Evolutionary conservation across 2,329 filamentous ascomycete species (phyloP), one percentile per base, ranked within the genome.

Genomic region (Trichoderma sp.): DNA sequence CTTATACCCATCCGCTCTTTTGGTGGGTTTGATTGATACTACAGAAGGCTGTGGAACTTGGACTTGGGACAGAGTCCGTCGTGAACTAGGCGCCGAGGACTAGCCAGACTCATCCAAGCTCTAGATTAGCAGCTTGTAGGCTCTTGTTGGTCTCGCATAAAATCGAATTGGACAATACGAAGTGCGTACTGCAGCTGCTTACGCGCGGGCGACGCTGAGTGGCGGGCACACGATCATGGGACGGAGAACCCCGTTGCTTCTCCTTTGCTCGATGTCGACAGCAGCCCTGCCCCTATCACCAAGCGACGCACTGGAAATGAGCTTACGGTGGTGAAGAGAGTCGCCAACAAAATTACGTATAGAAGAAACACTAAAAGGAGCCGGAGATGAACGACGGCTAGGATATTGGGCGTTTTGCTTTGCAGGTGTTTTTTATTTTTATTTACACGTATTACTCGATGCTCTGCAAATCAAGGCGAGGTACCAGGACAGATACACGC

Each of bases 111-210:
- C 51, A 43, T 58, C 34, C 64, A 30, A 58, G 47, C 30, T 56
- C 63, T 53, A 32, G 30, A 26, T 56, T 67, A 36, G 64, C n/a
- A 28, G 47, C 32, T 57, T 56, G 51, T 18, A 26, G 34, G 30
- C 47, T 30, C 32, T 28, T 43, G 6, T n/a, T 43, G 6, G n/a
- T 3, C 34, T 43, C 30, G 57, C 43, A 60, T 61, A 32, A 26
- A 36, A n/a, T 26, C 9, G 24, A 43, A 63, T 47, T 47, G 34
- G 51, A 43, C 32, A 43, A 67, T 43, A 21, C 32, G 64, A 58
- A 58, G 51, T 24, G 62, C 64, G 64, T 43, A 32, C 61, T 64
- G 43, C 47, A 51, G 62, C 34, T 67, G 64, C 51, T 67, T 28
- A 67, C 64, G 56, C 36, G 34, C 34, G 51, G 62, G 62, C 39